phyloP scores from a whole-genome alignment of 306 rosid species.

The Cucumis cinereus region DNA sequence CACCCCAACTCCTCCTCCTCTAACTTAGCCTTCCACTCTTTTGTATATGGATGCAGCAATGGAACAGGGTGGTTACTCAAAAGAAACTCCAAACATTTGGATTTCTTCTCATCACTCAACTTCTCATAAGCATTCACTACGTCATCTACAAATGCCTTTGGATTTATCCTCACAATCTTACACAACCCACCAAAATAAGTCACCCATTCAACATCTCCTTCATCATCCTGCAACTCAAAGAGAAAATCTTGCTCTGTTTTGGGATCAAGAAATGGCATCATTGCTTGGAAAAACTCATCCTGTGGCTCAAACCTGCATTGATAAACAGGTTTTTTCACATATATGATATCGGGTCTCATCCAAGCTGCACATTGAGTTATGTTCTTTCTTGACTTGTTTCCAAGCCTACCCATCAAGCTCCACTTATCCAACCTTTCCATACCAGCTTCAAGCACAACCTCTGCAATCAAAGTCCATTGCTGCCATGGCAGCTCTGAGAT shows the following conservation, averaged over 20 bases:
- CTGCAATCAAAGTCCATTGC: conserved; percentile 78
- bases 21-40: conserved; percentile 90
- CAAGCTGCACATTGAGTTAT: conserved; percentile 77
- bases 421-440: conserved; percentile 83
- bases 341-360: conserved; percentile 85
- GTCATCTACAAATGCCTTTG: conserved; percentile 88
- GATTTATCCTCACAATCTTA: conserved; percentile 61
- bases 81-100: conserved; percentile 68
- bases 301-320: conserved; percentile 91
- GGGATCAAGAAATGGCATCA: conserved; percentile 71
- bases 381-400: conserved; percentile 52
- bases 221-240: conserved; percentile 52
- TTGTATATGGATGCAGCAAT: conserved; percentile 80
- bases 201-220: conserved; percentile 52
- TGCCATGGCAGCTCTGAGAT: conserved; percentile 68
- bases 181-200: conserved; percentile 84
- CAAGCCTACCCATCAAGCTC: conserved; percentile 89
- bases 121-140: conserved; percentile 72
- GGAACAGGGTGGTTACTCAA: conserved; percentile 60
- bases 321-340: conserved; percentile 75
- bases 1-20: conserved; percentile 94
- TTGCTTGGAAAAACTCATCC: conserved; percentile 37
- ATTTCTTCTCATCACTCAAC: conserved; percentile 69
- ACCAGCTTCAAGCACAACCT: conserved; percentile 70
- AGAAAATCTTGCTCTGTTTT: conserved; percentile 47